These are phyloP conservation scores for Phytomonas serpens DNA, from an alignment of 208 protist species.

Conservation along the genomic window DNA sequence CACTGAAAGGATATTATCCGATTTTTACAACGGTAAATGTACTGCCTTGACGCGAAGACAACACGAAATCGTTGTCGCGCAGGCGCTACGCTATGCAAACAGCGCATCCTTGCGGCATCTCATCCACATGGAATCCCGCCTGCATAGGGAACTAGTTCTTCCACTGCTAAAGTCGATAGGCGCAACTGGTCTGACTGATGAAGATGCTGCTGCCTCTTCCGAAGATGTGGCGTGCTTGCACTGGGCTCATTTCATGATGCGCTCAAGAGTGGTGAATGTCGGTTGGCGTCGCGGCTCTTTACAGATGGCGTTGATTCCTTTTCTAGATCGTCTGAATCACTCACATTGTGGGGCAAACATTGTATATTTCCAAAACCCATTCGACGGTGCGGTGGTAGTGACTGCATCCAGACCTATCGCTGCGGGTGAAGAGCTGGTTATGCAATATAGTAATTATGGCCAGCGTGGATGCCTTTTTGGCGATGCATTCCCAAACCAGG, in stretches of 20 bases:
- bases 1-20: conserved; percentile 30
- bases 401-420: conserved; percentile 44
- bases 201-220: not conserved
- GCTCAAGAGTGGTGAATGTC: conserved; percentile 70
- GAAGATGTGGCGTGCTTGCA: conserved; percentile 29
- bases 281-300: conserved; percentile 14
- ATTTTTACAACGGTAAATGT: conserved; percentile 37
- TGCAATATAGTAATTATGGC: conserved; percentile 56
- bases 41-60: conserved; percentile 50
- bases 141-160: conserved; percentile 31
- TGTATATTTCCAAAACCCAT: conserved; percentile 24
- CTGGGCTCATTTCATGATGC: conserved; percentile 85
- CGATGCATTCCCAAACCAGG: not conserved
- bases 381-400: conserved; percentile 25
- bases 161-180: conserved; percentile 11
- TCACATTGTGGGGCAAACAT: conserved; percentile 36
- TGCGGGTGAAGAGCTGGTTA: conserved; percentile 52
- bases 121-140: conserved; percentile 27
- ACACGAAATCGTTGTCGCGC: conserved; percentile 22
- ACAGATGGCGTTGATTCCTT: conserved; percentile 50
- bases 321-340: conserved; percentile 85
- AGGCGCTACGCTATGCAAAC: conserved; percentile 16
- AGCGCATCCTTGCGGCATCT: conserved; percentile 22
- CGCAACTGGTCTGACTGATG: not conserved
- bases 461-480: conserved; percentile 74